Evolutionary conservation across 2,329 filamentous ascomycete species (phyloP).

Genomic region (Exophiala sp.): DNA sequence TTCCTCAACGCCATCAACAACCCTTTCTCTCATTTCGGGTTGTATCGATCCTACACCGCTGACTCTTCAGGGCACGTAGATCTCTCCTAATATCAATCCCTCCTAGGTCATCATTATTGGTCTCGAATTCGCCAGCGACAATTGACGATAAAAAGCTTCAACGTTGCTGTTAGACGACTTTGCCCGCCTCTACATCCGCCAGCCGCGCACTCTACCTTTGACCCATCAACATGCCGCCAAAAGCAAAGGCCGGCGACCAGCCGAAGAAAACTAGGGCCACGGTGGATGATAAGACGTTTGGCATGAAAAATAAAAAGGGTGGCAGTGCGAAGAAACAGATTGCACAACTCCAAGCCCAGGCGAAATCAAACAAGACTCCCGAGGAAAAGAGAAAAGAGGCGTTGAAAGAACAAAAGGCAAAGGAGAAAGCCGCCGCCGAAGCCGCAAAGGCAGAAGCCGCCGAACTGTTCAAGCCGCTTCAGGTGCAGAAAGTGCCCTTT

Average conservation of each 20-base stretch:
- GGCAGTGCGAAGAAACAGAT: slow-evolving; percentile 85
- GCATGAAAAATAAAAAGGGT: slow-evolving; percentile 99
- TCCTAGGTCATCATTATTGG: not conserved
- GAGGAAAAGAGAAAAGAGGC: slow-evolving; percentile 78
- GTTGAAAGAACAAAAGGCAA: slow-evolving; percentile 61
- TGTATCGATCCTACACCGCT: not conserved
- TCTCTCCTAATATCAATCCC: not conserved
- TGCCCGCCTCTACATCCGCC: not conserved
- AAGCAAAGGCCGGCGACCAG: slow-evolving; percentile 39
- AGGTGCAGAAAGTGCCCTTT: slow-evolving; percentile 96
- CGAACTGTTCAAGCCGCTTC: slow-evolving; percentile 81
- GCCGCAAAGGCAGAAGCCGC: slow-evolving; percentile 73
- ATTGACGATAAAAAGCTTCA: not conserved
- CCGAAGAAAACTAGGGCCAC: slow-evolving; percentile 46
- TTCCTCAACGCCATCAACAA: not conserved
- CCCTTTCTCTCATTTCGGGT: not conserved
- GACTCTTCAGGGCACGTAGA: not conserved
- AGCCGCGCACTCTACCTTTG: not conserved
- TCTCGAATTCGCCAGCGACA: not conserved
- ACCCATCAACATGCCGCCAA: slow-evolving; percentile 39
- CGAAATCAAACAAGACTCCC: slow-evolving; percentile 67
- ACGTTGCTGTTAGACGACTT: not conserved
- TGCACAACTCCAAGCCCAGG: slow-evolving; percentile 69
- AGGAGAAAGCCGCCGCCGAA: slow-evolving; percentile 88
- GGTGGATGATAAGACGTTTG: slow-evolving; percentile 94